Evolutionary conservation across 441 rosid species (phyloP), one percentile per base, ranked within the genome.

Genomic region (Francoa sonchifolia): DNA sequence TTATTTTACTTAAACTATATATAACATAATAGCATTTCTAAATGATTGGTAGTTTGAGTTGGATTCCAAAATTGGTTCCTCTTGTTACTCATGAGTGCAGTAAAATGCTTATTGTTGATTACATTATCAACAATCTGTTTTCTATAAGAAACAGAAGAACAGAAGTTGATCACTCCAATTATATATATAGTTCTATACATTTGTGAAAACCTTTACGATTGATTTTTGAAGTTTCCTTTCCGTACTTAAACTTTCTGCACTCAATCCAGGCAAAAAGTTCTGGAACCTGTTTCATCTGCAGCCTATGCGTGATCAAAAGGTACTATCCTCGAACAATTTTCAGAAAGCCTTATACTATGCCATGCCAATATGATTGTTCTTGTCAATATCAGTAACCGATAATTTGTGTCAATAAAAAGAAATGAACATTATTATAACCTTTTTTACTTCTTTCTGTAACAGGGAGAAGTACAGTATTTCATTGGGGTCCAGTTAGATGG

Each of bases 271-370:
- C 13, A 90, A 86, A 63, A 90, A 90, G 67, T 90, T 90, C 61
- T 90, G 99, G 99, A 90, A 86, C 66, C 61, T 90, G 54, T 90
- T 90, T 68, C 99, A 90, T 63, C 63, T 90, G 51, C 99, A 90
- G 68, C 96, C 99, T 58, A 90, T 86, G 96, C 96, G 99, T 70
- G 99, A 90, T 68, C 99, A 86, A 42, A 90, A 90, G 94, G 98
- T 89, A 57, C 8, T 53, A 19, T 32, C 22, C 12, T 26, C 16
- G 5, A 52, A 12, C 21, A 4, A 28, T 27, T 19, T 37, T 8
- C 3, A 19, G 41, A 19, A 19, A 30, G 13, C 13, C 5, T 9
- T 8, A 1, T 30, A 11, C 13, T 6, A 8, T 23, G 47, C 8
- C n/a, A n/a, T n/a, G n/a, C n/a, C n/a, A n/a, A n/a, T n/a, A n/a